Base-by-base conservation (phyloP, 352 stramenopile genomes). In the Phytophthora agathidicida region DNA sequence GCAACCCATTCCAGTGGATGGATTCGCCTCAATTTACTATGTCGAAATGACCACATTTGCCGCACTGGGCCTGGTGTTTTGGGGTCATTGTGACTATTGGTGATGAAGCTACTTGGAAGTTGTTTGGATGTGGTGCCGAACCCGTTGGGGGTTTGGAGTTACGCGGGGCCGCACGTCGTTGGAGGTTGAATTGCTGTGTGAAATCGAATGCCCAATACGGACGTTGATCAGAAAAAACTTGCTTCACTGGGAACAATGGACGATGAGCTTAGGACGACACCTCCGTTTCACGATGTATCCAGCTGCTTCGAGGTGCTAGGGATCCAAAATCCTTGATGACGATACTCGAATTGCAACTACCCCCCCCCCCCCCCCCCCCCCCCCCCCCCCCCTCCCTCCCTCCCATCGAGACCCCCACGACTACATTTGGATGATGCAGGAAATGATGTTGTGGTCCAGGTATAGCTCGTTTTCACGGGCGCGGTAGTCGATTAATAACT, bases 181-280 rank as follows among this genome's bases (percentile, higher is more conserved):
- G 9, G 27, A 52, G 16, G 6, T 9, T 24, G 32, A n/a, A 32
- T 30, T 24, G 39, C 24, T 26, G 38, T 17, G 19, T 45, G 33
- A 27, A 65, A 65, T 26, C 30, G 55, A 46, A 65, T 65, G 30
- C 31, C 52, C 14, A 58, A 28, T 26, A 65, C 22, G 1, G 55
- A 65, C 22, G 55, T 16, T 2, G 46, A 46, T 46, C 45, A 64
- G 13, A 65, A 31, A 14, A 20, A 19, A 8, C 46, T 53, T 58
- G 37, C 26, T 16, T 46, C 46, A 10, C 37, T 31, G 5, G 46
- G 55, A 39, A 30, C 46, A 19, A 65, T 28, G 11, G 31, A 46
- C 13, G 46, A 59, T 28, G 19, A 58, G 26, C 46, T 58, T 8
- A 65, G 22, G 26, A 65, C n/a, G 13, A 57, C 37, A 28, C 28